Conservation (phyloP, 176 grass and related monocot species). For the Zea luxurians region DNA sequence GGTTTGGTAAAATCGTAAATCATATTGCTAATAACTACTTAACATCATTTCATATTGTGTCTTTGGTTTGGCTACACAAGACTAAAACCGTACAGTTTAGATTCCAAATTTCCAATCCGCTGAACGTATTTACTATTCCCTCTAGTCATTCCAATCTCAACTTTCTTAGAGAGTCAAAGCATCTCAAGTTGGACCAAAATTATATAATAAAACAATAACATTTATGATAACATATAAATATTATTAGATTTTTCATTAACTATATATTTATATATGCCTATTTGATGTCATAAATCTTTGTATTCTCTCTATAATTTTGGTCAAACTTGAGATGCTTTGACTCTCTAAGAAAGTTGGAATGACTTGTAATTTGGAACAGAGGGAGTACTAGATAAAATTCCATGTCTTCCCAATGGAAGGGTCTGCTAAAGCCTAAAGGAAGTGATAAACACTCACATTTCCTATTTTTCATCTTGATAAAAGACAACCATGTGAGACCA, state of each 20-base stretch:
- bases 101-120: neutral
- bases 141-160: too few species aligned
- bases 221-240: too few species aligned
- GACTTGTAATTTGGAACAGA: too few species aligned
- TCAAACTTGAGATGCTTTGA: too few species aligned
- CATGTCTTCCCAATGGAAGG: neutral
- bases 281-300: too few species aligned
- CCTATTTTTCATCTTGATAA: constrained; percentile 5
- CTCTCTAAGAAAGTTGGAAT: too few species aligned
- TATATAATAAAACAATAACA: too few species aligned
- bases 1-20: neutral
- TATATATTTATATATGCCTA: too few species aligned
- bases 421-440: neutral
- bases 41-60: neutral
- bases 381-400: neutral
- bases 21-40: constrained; percentile 3
- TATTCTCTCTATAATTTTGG: too few species aligned
- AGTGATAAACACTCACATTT: neutral
- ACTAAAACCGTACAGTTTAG: neutral
- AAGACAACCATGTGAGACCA: neutral
- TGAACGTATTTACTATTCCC: neutral
- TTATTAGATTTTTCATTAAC: too few species aligned
- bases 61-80: neutral
- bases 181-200: too few species aligned
- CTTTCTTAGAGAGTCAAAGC: too few species aligned